These are phyloP conservation scores for Tolypocladium ovalisporum DNA, from an alignment of 2,329 filamentous ascomycete genomes.

Conservation along the genomic window DNA sequence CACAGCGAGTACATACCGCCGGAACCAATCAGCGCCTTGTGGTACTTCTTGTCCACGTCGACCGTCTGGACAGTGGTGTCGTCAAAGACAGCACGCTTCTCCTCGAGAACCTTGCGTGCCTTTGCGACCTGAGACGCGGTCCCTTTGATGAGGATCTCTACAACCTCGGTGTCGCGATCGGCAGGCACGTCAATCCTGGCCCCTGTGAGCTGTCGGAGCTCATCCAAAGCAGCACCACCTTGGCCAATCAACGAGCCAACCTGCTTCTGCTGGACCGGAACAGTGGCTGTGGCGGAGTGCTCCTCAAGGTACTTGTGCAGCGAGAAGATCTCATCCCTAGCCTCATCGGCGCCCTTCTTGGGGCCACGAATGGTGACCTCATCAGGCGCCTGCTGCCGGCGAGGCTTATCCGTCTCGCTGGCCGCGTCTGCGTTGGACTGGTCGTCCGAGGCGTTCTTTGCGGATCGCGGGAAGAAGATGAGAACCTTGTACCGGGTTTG, in stretches of 20 bases:
- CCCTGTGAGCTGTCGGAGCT: conserved; percentile 71
- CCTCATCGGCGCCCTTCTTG: conserved; percentile 84
- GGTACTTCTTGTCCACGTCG: conserved; percentile 89
- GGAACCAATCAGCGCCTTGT: conserved; percentile 78
- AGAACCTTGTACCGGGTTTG: conserved; percentile 89
- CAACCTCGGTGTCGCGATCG: conserved; percentile 60
- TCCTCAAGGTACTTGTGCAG: conserved; percentile 85
- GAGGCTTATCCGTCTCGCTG: conserved; percentile 55
- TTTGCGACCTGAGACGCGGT: conserved; percentile 84
- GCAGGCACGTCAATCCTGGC: conserved; percentile 88
- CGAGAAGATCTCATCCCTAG: conserved; percentile 81
- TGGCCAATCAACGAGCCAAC: conserved; percentile 89
- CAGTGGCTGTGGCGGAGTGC: conserved; percentile 67
- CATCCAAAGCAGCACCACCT: conserved; percentile 82
- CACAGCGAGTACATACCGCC: conserved; percentile 54
- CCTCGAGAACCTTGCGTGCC: conserved; percentile 81
- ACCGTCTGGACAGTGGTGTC: conserved; percentile 77
- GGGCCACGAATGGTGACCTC: conserved; percentile 88
- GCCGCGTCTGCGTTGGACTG: conserved; percentile 56
- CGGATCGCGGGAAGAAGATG: conserved; percentile 77
- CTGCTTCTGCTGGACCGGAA: conserved; percentile 83
- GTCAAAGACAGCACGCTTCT: conserved; percentile 79
- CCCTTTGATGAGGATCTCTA: conserved; percentile 86
- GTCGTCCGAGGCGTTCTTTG: conserved; percentile 56
- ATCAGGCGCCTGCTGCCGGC: conserved; percentile 67